Evolutionary conservation across 768 basidiomycete species (phyloP), one percentile per base, ranked within the genome.

Genomic region (Lentinula aciculospora): DNA sequence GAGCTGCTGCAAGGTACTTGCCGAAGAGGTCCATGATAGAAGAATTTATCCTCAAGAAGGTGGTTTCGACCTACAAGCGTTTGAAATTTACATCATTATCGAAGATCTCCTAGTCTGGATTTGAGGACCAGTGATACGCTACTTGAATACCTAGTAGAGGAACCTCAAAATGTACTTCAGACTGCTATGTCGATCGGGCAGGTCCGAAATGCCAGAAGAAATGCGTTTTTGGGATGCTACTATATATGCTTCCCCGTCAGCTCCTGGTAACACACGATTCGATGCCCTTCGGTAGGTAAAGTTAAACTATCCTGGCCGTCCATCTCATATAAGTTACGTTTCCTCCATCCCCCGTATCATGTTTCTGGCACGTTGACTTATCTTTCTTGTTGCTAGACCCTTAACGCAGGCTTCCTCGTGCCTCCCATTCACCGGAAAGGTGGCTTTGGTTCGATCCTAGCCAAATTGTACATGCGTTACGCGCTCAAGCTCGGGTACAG

Each of bases 291-390:
- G 8, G 34, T 58, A 85, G 86, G 77, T 91, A 51, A 92, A 92
- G 70, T 89, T 89, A 34, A 94, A 94, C 66, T 95, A 94, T 72
- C 94, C 92, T 6, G 92, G 92, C 39, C 78, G 92, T 60, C 92
- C 89, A 8, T 92, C 89, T 40, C 93, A 94, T 79, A 93, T 90
- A 66, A 75, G 90, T 82, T 25, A 49, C 28, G 36, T 37, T 44
- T 47, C 25, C 28, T 37, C 37, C 37, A 29, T 45, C 42, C 56
- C 34, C 49, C 2, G 8, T 31, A 4, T 15, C 12, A 13, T 36
- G 19, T 50, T 40, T 17, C 25, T n/a, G 37, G 27, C 53, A 39
- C 53, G 53, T 54, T 23, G 13, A 37, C 34, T 39, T 54, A 54
- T 39, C 25, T 6, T n/a, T 49, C 29, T 19, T 36, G 15, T 34